phyloP scores from a whole-genome alignment of 1,284 basidiomycete species.

The Exobasidium rhododendri region DNA sequence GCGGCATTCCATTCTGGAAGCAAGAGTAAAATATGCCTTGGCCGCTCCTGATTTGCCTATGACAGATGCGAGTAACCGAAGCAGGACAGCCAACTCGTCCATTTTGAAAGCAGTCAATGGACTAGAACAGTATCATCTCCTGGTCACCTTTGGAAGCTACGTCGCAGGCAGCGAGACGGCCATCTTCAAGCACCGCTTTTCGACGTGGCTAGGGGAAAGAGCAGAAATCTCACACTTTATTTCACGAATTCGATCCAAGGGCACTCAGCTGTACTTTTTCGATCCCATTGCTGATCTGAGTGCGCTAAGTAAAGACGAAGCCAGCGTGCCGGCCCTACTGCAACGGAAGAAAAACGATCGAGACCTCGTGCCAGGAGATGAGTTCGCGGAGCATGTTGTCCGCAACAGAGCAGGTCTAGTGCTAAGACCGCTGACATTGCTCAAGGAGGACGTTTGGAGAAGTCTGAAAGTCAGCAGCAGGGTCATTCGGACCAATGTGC shows the following conservation, averaged over 20 bases:
- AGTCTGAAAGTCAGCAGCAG: slow-evolving; percentile 35
- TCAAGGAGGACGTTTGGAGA: slow-evolving; percentile 54
- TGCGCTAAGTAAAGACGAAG: slow-evolving; percentile 3
- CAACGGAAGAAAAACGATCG: slow-evolving; percentile 12
- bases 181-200: slow-evolving; percentile 71
- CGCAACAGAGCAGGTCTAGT: slow-evolving; percentile 51
- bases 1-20: slow-evolving; percentile 47
- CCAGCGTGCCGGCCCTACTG: slow-evolving; percentile 23
- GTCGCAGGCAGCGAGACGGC: slow-evolving; percentile 69
- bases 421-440: slow-evolving; percentile 45
- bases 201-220: slow-evolving; percentile 77
- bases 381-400: slow-evolving; percentile 54
- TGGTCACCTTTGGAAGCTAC: slow-evolving; percentile 89
- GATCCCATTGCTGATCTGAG: slow-evolving; percentile 51
- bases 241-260: slow-evolving; percentile 33
- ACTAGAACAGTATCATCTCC: slow-evolving; percentile 74
- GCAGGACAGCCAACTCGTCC: slow-evolving; percentile 21
- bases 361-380: slow-evolving; percentile 46
- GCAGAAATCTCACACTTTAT: slow-evolving; percentile 80
- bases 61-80: not conserved
- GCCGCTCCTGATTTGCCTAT: not conserved
- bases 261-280: slow-evolving; percentile 48
- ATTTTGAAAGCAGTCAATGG: slow-evolving; percentile 50
- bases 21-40: slow-evolving; percentile 35
- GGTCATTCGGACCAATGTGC: slow-evolving; percentile 20